phyloP scores from a whole-genome alignment of 2,329 filamentous ascomycete genomes.

The Xylaria sp. region DNA sequence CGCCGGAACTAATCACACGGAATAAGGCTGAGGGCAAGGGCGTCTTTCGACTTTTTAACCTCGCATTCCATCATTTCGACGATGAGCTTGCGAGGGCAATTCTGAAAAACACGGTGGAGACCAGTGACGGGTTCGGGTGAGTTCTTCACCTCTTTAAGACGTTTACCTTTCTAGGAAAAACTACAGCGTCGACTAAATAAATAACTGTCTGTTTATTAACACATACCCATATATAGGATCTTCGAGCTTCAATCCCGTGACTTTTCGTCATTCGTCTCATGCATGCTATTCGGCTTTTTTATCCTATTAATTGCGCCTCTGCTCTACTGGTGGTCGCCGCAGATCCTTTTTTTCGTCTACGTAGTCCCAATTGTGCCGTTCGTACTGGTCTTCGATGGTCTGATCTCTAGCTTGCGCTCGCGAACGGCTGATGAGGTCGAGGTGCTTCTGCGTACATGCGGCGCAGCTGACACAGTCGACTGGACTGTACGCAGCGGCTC shows the following conservation, averaged over 20 bases:
- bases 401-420: conserved; percentile 74
- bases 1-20: conserved; percentile 58
- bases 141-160: conserved; percentile 19
- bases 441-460: conserved; percentile 65
- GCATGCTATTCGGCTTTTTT: conserved; percentile 63
- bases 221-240: conserved; percentile 57
- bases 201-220: neutral
- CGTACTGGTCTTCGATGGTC: conserved; percentile 75
- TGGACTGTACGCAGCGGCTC: conserved; percentile 64
- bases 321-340: conserved; percentile 57
- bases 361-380: conserved; percentile 73
- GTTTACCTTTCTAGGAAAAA: too few relatives aligned
- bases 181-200: neutral
- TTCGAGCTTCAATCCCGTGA: conserved; percentile 79
- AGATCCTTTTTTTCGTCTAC: conserved; percentile 73
- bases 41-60: conserved; percentile 76
- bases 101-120: conserved; percentile 71
- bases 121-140: conserved; percentile 71
- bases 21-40: conserved; percentile 54
- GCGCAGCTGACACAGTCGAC: conserved; percentile 53
- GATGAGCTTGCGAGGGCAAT: conserved; percentile 70
- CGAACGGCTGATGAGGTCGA: conserved; percentile 74
- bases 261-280: conserved; percentile 63
- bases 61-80: conserved; percentile 82
- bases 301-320: conserved; percentile 64